Base-by-base conservation (phyloP, 2,329 filamentous ascomycete genomes). In the Coniella vitis region DNA sequence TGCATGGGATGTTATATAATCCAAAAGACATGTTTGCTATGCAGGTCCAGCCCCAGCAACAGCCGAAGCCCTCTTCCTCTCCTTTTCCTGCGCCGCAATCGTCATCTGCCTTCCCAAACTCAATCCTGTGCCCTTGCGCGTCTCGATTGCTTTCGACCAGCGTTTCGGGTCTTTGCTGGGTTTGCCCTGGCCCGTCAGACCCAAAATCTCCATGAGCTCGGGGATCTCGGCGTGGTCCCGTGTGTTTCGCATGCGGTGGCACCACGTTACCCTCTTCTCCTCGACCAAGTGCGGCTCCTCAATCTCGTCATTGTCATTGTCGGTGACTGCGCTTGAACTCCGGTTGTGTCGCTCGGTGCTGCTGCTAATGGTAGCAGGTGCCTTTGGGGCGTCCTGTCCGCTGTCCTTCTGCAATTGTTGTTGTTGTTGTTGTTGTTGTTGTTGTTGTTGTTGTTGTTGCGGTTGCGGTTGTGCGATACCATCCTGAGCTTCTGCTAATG, bases 231-330 rank as follows among this genome's bases (percentile, higher is more conserved):
- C 77, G 61, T 94, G 88, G 56, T 90, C 87, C 42, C 87, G 70
- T 12, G 87, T 91, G 49, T 79, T 86, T 61, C 73, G 74, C 87
- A 94, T 94, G 22, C 87, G 75, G 66, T 91, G 86, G 58, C 84
- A 90, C 87, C 88, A 94, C 1, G 79, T 82, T 22, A 87, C 76
- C 47, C 69, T 70, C 66, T 86, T 85, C 59, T 78, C 71, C 59
- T 78, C 71, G 2, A 63, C 59, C 19, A 55, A 54, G 8, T 56
- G 56, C 45, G 61, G 61, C 20, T 60, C 63, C 8, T 57, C 61
- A n/a, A 45, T 54, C 7, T 58, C 58, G 21, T 54, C 54, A 35
- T 53, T 53, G 34, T 53, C 51, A 29, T 53, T 53, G 22, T 53
- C 51, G 47, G 60, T 54, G 42, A 21, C 45, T 29, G 25, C 25